Percentiles rank a stretch among this genome's conserved stretches.
These are phyloP conservation scores for Voacanga thouarsii DNA, from an alignment of 257 asterid genomes.

Conservation along the genomic window DNA sequence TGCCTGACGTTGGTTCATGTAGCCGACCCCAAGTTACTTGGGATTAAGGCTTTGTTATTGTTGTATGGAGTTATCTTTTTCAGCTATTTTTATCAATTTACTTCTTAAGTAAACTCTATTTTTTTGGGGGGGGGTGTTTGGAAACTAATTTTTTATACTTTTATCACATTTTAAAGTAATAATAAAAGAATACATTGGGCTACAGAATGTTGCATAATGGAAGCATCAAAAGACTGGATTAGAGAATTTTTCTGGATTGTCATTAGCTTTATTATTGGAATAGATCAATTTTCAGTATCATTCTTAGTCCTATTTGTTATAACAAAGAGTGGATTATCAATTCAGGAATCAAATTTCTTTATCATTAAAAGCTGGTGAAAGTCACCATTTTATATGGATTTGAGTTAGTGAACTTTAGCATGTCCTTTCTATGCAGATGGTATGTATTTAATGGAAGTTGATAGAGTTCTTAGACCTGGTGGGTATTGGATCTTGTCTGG, in stretches of 20 bases:
- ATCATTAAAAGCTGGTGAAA: neutral
- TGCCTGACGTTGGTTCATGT: too few species aligned
- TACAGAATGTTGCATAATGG: neutral
- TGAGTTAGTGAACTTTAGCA: conserved; percentile 7
- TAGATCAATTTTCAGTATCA: neutral
- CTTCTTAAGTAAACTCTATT: neutral
- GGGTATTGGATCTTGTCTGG: conserved; percentile 95
- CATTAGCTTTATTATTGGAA: neutral
- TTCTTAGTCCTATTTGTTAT: neutral
- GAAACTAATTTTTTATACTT: neutral
- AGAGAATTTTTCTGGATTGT: neutral
- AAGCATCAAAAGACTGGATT: neutral
- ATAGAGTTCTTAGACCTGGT: conserved; percentile 90
- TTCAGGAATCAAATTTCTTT: neutral
- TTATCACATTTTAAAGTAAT: neutral
- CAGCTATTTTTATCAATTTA: neutral
- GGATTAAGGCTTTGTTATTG: too few species aligned
- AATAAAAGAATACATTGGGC: neutral
- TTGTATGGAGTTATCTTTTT: neutral
- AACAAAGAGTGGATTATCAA: neutral
- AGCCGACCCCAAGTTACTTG: too few species aligned
- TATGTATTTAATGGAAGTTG: conserved; percentile 81
- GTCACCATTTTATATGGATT: neutral
- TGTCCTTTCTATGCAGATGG: conserved; percentile 50
- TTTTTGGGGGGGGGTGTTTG: too few species aligned